Base-by-base conservation (phyloP, 306 rosid genomes). In the Gillenia trifoliata region DNA sequence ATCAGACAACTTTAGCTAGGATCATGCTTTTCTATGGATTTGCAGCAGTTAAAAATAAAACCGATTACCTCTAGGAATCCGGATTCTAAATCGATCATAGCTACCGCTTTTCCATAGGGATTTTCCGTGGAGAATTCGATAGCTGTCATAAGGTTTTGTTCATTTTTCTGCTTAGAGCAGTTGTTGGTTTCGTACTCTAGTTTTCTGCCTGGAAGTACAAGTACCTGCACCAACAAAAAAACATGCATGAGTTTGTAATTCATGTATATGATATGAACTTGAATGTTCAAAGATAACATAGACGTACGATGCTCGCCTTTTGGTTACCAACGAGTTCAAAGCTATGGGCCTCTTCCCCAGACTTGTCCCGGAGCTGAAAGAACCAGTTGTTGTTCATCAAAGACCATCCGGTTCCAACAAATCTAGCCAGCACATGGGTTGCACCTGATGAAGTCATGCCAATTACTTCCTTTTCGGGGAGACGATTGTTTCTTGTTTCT, bases 31-130 rank as follows among this genome's bases (percentile, higher is more conserved):
- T n/a, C n/a, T n/a, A n/a, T n/a, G n/a, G n/a, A n/a, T n/a, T n/a
- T n/a, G n/a, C n/a, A n/a, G n/a, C n/a, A n/a, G n/a, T n/a, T n/a
- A n/a, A n/a, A n/a, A n/a, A n/a, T n/a, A n/a, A n/a, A n/a, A n/a
- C n/a, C n/a, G n/a, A n/a, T 74, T 89, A 93, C 98, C 97, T 57
- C 81, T 78, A 87, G 79, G 70, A 77, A 74, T 78, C 88, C 86
- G 72, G 85, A 87, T 83, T 74, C 89, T 67, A 87, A 72, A 90
- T 91, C 72, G 19, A 91, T 90, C 85, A 93, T 83, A 55, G 96
- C 98, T 62, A 93, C 89, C 66, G 94, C 97, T 80, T 83, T 91
- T 31, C 98, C 98, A 74, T 91, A 93, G 6, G 94, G 98, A 78
- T 87, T 73, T 82, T 84, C 86, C 12, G 38, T 52, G 57, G 94